Conservation (phyloP, 257 asterid genomes). For the Solanum pinnatisectum region DNA sequence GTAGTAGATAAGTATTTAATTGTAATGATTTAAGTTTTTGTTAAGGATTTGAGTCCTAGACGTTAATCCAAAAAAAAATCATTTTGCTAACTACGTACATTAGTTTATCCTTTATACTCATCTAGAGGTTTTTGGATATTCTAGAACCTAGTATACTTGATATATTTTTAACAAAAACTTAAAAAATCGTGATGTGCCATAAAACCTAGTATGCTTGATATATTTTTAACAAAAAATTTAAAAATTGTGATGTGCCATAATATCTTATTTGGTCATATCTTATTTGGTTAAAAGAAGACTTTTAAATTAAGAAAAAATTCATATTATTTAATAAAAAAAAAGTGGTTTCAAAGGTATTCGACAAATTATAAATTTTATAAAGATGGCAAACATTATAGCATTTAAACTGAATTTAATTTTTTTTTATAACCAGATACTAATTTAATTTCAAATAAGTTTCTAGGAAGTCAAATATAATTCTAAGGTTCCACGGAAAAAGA, state of each 20-base stretch:
- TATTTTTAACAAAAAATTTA: no score
- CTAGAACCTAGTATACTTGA: no score
- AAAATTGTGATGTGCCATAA: neutral
- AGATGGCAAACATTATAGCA: neutral
- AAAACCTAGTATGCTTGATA: no score
- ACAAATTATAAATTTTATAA: neutral
- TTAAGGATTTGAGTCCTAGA: neutral
- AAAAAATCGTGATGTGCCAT: neutral
- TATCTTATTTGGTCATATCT: no score
- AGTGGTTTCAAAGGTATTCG: neutral
- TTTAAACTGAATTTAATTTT: no score
- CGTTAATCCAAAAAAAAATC: neutral
- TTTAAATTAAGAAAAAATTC: neutral
- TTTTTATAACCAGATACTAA: neutral
- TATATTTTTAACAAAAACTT: neutral
- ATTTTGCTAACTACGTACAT: neutral
- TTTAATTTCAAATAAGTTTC: neutral
- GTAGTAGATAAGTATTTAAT: neutral
- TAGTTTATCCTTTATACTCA: no score
- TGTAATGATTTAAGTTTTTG: neutral
- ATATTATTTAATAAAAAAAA: neutral
- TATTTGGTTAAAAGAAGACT: neutral
- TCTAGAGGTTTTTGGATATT: no score
- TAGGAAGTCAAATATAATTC: neutral
- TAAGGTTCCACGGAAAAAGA: neutral